Conservation (phyloP, 208 protist species). For the Acanthamoeba royreba region DNA sequence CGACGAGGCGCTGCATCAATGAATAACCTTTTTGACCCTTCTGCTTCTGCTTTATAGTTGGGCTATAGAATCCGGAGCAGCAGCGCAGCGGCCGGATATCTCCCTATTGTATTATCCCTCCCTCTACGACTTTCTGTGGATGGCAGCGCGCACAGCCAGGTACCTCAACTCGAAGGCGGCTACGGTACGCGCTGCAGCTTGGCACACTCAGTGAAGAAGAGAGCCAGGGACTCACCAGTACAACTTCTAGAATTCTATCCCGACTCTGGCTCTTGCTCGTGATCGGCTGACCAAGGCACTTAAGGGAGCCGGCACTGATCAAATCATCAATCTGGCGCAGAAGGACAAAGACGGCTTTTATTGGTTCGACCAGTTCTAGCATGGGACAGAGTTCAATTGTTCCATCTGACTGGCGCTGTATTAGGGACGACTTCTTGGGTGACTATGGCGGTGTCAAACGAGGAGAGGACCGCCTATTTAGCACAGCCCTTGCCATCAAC, state of each 20-base stretch:
- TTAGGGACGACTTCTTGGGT: constrained; percentile 14
- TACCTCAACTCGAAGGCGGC: background rate
- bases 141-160: background rate
- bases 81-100: background rate
- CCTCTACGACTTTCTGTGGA: constrained; percentile 24
- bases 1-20: too few relatives aligned
- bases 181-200: background rate
- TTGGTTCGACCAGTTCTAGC: too few relatives aligned
- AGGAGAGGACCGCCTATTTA: background rate
- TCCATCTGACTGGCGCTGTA: too few relatives aligned
- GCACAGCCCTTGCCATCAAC: background rate
- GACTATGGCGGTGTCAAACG: background rate
- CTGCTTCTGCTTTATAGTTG: too few relatives aligned
- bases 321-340: background rate
- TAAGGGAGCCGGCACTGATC: background rate
- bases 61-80: background rate
- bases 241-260: background rate
- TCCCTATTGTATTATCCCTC: background rate
- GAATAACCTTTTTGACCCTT: too few relatives aligned
- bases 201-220: too few relatives aligned
- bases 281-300: background rate
- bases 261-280: background rate
- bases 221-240: too few relatives aligned
- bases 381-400: too few relatives aligned
- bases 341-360: background rate